Conservation (phyloP, 805 yeast species). For the Myxozyma sirexii region DNA sequence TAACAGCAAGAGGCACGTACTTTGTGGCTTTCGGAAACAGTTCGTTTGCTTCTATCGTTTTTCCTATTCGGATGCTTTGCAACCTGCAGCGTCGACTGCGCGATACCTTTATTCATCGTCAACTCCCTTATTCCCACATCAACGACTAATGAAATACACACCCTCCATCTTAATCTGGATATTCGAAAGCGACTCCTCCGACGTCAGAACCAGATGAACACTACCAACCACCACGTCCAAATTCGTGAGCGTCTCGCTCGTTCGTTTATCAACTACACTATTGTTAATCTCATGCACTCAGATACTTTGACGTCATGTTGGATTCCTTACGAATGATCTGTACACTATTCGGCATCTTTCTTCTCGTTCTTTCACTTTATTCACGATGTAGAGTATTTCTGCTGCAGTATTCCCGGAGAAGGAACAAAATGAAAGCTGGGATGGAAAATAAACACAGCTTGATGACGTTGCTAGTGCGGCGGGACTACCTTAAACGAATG, state of each 20-base stretch:
- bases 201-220: slow-evolving; percentile 33
- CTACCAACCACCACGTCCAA: slow-evolving; percentile 38
- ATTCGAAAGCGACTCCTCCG: slow-evolving; percentile 38
- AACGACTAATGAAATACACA: neutral
- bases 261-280: slow-evolving; percentile 29
- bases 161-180: slow-evolving; percentile 42
- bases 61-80: slow-evolving; percentile 29
- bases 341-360: slow-evolving; percentile 25
- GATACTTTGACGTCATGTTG: neutral
- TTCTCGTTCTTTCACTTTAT: too few species aligned
- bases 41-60: slow-evolving; percentile 23
- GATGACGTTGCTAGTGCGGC: too few species aligned
- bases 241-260: slow-evolving; percentile 33
- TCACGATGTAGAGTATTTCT: too few species aligned
- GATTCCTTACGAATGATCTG: slow-evolving; percentile 18
- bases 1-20: slow-evolving; percentile 1
- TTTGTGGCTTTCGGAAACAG: slow-evolving; percentile 35
- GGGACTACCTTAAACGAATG: neutral
- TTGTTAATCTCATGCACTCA: neutral
- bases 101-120: slow-evolving; percentile 20
- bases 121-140: neutral
- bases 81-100: slow-evolving; percentile 36
- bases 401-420: too few species aligned
- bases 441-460: too few species aligned
- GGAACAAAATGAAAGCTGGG: too few species aligned